Conservation (phyloP, 176 grass and related monocot species). For the Carex cristatella region DNA sequence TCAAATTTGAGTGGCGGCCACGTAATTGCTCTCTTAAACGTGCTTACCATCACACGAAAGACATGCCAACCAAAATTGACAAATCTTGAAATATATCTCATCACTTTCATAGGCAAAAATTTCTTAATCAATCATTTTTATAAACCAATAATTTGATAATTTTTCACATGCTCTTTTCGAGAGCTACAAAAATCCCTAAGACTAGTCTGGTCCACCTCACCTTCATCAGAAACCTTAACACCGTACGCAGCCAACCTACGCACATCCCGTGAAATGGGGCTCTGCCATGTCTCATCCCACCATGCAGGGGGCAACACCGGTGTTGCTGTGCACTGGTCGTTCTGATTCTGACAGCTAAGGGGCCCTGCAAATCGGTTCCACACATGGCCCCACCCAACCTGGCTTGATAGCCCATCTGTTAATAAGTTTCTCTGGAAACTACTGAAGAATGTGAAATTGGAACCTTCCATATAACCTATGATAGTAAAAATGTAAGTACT, state of each 20-base stretch:
- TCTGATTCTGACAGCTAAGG: constrained; percentile 51
- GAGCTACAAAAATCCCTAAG: constrained; percentile 40
- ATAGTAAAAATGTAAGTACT: neutral
- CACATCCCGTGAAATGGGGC: constrained; percentile 45
- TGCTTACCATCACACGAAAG: constrained; percentile 4
- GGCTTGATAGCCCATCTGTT: constrained; percentile 42
- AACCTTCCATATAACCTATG: constrained; percentile 26
- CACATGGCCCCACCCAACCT: constrained; percentile 79
- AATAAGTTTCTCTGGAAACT: constrained; percentile 73
- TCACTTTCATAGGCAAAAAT: neutral
- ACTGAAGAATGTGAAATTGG: constrained; percentile 77
- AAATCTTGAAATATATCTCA: neutral
- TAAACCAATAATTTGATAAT: constrained; percentile 33
- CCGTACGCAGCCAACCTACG: constrained; percentile 50
- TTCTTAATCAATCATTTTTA: neutral
- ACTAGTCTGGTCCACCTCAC: constrained; percentile 38
- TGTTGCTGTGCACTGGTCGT: constrained; percentile 58
- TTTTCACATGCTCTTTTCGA: constrained; percentile 66
- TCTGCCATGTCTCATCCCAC: constrained; percentile 77
- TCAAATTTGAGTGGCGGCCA: neutral
- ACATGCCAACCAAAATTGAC: constrained; percentile 16
- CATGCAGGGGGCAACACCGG: constrained; percentile 66
- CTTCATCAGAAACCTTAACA: constrained; percentile 29
- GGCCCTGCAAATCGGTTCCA: constrained; percentile 78
- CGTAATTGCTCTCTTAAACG: neutral